Evolutionary conservation across 2,329 filamentous ascomycete genomes (phyloP).

Genomic region (Paecilomyces formosus): DNA sequence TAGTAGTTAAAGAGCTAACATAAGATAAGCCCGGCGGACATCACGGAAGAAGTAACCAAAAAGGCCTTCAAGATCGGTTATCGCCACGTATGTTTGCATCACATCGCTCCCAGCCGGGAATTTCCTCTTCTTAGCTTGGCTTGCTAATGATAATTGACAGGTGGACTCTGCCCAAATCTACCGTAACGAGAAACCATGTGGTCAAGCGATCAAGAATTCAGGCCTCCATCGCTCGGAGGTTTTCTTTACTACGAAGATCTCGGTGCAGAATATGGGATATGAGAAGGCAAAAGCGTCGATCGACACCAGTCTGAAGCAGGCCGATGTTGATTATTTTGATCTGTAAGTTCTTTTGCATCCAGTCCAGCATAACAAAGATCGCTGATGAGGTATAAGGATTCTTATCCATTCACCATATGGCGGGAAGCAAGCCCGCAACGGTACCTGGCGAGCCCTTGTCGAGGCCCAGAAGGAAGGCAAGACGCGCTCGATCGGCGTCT

Average conservation of each 20-base stretch:
- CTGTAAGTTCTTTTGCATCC: conserved; percentile 39
- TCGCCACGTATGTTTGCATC: conserved; percentile 41
- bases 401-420: conserved; percentile 34
- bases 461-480: conserved; percentile 32
- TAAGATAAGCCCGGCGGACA: conserved; percentile 39
- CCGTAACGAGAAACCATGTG: conserved; percentile 50
- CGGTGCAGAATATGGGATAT: conserved; percentile 50
- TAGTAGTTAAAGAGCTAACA: conserved; percentile 16
- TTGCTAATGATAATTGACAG: conserved; percentile 16
- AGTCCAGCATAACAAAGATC: neutral
- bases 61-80: conserved; percentile 52
- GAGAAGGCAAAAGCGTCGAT: conserved; percentile 58
- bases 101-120: neutral
- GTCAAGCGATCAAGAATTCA: conserved; percentile 45
- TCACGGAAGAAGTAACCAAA: conserved; percentile 50
- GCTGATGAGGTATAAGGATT: conserved; percentile 16
- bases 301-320: conserved; percentile 53
- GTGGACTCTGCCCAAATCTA: conserved; percentile 54
- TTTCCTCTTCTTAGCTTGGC: neutral
- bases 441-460: conserved; percentile 35
- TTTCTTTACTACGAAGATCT: conserved; percentile 59
- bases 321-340: conserved; percentile 60
- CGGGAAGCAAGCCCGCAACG: conserved; percentile 28
- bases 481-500: conserved; percentile 34
- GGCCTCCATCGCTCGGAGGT: conserved; percentile 47